phyloP scores from a whole-genome alignment of 2,329 filamentous ascomycete species.

The Cladosporium halotolerans region DNA sequence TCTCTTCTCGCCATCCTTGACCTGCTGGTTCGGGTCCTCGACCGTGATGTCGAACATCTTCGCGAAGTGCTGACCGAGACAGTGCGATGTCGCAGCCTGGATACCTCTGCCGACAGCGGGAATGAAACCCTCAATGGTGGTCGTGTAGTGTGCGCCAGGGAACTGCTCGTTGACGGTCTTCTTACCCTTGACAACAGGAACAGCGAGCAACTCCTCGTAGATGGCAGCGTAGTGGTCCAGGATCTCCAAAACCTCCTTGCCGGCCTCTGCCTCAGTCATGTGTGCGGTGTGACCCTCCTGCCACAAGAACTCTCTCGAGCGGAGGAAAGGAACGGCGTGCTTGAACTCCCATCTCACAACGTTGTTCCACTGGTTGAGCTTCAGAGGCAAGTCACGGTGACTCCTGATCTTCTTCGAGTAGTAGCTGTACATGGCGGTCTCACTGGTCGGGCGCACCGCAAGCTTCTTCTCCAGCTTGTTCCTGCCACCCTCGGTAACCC shows the following conservation, averaged over 20 bases:
- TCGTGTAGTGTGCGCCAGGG: slow-evolving; percentile 91
- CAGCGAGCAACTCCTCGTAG: slow-evolving; percentile 88
- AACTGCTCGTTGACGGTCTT: slow-evolving; percentile 99
- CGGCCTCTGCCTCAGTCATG: slow-evolving; percentile 73
- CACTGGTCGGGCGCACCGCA: slow-evolving; percentile 62
- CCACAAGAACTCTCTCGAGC: slow-evolving; percentile 94
- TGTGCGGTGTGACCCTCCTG: slow-evolving; percentile 95
- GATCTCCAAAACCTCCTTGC: slow-evolving; percentile 83
- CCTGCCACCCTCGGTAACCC: slow-evolving; percentile 85
- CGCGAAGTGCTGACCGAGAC: slow-evolving; percentile 93
- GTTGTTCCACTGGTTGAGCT: slow-evolving; percentile 97
- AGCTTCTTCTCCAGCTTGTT: slow-evolving; percentile 81
- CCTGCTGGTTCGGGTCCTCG: slow-evolving; percentile 69
- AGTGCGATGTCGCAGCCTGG: slow-evolving; percentile 91
- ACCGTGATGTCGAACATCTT: slow-evolving; percentile 99
- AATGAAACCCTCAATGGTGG: slow-evolving; percentile 95
- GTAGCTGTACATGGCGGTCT: slow-evolving; percentile 90
- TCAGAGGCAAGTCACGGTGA: slow-evolving; percentile 87
- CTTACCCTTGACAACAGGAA: slow-evolving; percentile 84
- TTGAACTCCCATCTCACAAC: slow-evolving; percentile 96
- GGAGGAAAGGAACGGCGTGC: slow-evolving; percentile 76
- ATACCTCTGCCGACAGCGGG: slow-evolving; percentile 93
- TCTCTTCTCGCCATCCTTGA: slow-evolving; percentile 63
- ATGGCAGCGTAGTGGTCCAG: slow-evolving; percentile 87
- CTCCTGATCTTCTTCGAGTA: slow-evolving; percentile 96